phyloP scores from a whole-genome alignment of 345 rosid genomes.

The Lepidium didymum region DNA sequence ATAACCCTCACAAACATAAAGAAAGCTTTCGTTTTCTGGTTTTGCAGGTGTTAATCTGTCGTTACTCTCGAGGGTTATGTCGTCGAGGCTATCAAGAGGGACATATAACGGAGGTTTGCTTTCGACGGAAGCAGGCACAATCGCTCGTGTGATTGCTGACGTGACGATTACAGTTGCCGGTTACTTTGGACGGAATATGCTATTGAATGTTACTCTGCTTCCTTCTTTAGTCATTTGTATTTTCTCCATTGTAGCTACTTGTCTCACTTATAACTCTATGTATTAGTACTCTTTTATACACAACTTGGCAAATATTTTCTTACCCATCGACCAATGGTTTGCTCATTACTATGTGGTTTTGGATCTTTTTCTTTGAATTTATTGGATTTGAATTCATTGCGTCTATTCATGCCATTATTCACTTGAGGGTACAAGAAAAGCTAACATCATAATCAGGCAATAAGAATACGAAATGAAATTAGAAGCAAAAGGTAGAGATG shows the following conservation, averaged over 20 bases:
- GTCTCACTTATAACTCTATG: conserved; percentile 80
- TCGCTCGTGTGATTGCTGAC: conserved; percentile 92
- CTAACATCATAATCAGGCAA: neutral
- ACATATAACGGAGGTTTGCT: conserved; percentile 93
- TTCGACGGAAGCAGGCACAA: conserved; percentile 92
- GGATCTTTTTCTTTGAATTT: too few relatives aligned
- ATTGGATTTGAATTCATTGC: too few relatives aligned
- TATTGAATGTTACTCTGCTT: conserved; percentile 72
- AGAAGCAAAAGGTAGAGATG: neutral
- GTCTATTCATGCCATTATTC: too few relatives aligned
- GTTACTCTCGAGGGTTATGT: conserved; percentile 92
- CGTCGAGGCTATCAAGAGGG: conserved; percentile 88
- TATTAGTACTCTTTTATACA: conserved; percentile 33
- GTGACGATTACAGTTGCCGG: conserved; percentile 83
- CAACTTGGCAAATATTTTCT: too few relatives aligned
- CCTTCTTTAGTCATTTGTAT: conserved; percentile 78
- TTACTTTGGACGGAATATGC: conserved; percentile 55
- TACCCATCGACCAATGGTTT: too few relatives aligned
- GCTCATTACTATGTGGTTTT: too few relatives aligned
- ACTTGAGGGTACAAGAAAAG: too few relatives aligned
- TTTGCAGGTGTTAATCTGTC: conserved; percentile 81
- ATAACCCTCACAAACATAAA: too few relatives aligned
- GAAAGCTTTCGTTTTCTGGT: conserved; percentile 35
- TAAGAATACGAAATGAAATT: neutral
- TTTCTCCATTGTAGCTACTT: conserved; percentile 73